Evolutionary conservation across 2,329 filamentous ascomycete species (phyloP).

Genomic region (Xylariaceae sp.): DNA sequence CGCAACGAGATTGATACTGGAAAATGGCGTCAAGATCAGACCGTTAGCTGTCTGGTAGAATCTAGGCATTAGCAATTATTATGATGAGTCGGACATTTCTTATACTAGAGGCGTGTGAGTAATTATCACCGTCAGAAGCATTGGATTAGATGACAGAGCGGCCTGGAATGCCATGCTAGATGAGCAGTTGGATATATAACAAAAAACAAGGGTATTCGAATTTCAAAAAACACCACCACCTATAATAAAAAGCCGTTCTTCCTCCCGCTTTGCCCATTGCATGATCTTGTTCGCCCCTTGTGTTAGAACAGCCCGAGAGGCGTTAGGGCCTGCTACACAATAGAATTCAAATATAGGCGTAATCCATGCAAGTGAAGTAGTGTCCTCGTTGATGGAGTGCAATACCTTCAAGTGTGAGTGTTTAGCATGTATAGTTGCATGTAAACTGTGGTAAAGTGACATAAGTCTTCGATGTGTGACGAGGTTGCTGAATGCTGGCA

Average conservation of each 20-base stretch:
- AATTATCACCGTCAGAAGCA: too few relatives aligned
- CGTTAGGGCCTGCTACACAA: conserved; percentile 81
- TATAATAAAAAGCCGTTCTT: conserved; percentile 94
- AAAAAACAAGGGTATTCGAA: background rate
- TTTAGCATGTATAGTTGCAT: conserved; percentile 82
- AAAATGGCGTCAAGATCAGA: too few relatives aligned
- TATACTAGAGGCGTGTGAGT: too few relatives aligned
- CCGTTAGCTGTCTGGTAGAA: too few relatives aligned
- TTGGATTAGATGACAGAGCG: too few relatives aligned
- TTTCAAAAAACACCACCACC: conserved; percentile 82
- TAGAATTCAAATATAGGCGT: conserved; percentile 94
- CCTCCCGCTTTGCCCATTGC: conserved; percentile 88
- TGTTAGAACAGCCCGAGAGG: conserved; percentile 67
- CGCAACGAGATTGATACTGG: too few relatives aligned
- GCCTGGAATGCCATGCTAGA: too few relatives aligned
- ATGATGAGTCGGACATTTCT: too few relatives aligned
- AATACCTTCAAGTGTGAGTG: conserved; percentile 85
- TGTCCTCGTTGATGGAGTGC: conserved; percentile 74
- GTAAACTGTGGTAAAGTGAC: conserved; percentile 82
- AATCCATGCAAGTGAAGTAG: conserved; percentile 84
- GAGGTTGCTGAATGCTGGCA: conserved; percentile 63
- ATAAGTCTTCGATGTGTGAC: conserved; percentile 73
- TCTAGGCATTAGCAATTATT: too few relatives aligned
- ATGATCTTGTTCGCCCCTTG: conserved; percentile 87
- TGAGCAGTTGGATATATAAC: background rate